A percentile compares a stretch with the other conserved stretches of the same genome.
Evolutionary conservation across 495 filamentous ascomycete genomes (phyloP).

Genomic region (Aspergillus nanangensis): DNA sequence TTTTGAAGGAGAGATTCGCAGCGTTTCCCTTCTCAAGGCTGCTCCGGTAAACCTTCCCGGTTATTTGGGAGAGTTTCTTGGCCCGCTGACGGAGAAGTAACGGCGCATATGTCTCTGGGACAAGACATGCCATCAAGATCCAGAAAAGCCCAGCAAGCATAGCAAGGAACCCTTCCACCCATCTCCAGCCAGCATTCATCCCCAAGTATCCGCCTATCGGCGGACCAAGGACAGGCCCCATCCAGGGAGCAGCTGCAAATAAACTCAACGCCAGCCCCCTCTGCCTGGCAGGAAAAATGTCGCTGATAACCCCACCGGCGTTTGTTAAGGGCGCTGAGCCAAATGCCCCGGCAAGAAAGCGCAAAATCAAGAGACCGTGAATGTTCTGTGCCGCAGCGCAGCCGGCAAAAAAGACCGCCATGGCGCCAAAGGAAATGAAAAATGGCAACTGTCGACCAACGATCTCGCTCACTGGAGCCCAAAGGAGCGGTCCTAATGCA

Average conservation of each 20-base stretch:
- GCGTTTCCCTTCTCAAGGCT: conserved; percentile 18
- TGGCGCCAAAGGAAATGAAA: conserved; percentile 45
- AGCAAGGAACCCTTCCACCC: conserved; percentile 46
- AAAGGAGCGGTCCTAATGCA: conserved; percentile 54
- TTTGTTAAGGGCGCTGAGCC: conserved; percentile 61
- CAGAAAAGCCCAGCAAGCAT: conserved; percentile 31
- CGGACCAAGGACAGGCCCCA: conserved; percentile 51
- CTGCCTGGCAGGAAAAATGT: conserved; percentile 53
- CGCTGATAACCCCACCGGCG: conserved; percentile 56
- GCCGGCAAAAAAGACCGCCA: conserved; percentile 57
- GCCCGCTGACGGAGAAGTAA: conserved; percentile 26
- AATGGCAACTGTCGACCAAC: conserved; percentile 60
- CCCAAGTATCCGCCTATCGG: conserved; percentile 48
- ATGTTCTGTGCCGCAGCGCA: conserved; percentile 54
- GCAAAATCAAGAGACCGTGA: conserved; percentile 54
- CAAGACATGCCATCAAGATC: conserved; percentile 42
- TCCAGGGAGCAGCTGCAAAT: conserved; percentile 53
- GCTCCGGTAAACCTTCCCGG: conserved; percentile 38
- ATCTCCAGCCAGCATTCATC: conserved; percentile 48
- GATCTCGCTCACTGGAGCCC: conserved; percentile 54
- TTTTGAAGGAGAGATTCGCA: neutral
- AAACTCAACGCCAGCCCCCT: conserved; percentile 52
- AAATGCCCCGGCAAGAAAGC: conserved; percentile 64
- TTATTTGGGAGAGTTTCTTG: conserved; percentile 29
- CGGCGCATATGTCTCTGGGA: conserved; percentile 65